phyloP scores from a whole-genome alignment of 2,329 filamentous ascomycete genomes.

The Alternaria sp. region DNA sequence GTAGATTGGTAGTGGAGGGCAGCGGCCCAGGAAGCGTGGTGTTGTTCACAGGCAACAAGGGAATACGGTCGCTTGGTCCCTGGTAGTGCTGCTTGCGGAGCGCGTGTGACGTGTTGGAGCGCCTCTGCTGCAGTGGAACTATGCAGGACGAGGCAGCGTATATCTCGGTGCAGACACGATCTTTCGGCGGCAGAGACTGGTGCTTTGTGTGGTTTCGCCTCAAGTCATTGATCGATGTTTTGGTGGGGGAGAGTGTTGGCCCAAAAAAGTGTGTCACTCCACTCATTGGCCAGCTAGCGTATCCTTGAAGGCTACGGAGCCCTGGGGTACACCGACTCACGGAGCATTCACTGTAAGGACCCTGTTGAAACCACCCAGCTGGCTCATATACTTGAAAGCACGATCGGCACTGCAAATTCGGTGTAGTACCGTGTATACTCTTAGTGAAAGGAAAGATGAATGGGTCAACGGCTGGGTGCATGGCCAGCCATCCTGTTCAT shows the following conservation, averaged over 20 bases:
- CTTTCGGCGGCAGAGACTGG: slow-evolving; percentile 6
- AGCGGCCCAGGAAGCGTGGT: slow-evolving; percentile 23
- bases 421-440: background rate
- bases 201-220: slow-evolving; percentile 11
- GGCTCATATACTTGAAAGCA: background rate
- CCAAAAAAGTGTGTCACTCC: background rate
- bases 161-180: background rate
- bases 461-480: background rate
- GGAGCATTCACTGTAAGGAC: background rate
- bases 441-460: background rate
- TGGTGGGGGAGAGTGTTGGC: slow-evolving; percentile 13
- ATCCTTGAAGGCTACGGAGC: background rate
- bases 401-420: background rate
- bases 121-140: slow-evolving; percentile 8
- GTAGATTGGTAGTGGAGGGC: slow-evolving; percentile 17
- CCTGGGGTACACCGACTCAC: background rate
- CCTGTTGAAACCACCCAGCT: background rate
- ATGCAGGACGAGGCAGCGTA: background rate
- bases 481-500: background rate
- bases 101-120: slow-evolving; percentile 16
- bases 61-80: background rate
- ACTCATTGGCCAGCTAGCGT: background rate
- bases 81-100: slow-evolving; percentile 4
- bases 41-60: slow-evolving; percentile 16
- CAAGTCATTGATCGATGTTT: slow-evolving; percentile 19